These are phyloP conservation scores for Camelina laxa DNA, from an alignment of 345 rosid species.

Conservation along the genomic window DNA sequence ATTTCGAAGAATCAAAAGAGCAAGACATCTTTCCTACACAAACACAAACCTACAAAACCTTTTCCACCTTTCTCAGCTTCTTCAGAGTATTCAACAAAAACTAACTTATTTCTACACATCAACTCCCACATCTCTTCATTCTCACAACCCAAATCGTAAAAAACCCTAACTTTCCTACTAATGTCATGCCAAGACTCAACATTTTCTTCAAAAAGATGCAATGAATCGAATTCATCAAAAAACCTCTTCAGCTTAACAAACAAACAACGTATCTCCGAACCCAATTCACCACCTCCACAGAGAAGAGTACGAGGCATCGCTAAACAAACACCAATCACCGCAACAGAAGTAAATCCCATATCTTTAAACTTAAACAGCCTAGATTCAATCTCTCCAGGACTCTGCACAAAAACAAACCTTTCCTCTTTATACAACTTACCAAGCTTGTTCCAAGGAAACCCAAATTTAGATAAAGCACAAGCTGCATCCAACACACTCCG, in stretches of 20 bases:
- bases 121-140: slow-evolving; percentile 57
- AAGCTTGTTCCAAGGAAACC: slow-evolving; percentile 75
- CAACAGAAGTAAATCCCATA: slow-evolving; percentile 48
- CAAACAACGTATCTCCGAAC: slow-evolving; percentile 43
- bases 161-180: slow-evolving; percentile 54
- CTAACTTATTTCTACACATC: slow-evolving; percentile 47
- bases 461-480: slow-evolving; percentile 56
- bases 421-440: slow-evolving; percentile 66
- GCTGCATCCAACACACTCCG: slow-evolving; percentile 51
- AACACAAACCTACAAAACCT: slow-evolving; percentile 60
- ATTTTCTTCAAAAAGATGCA: slow-evolving; percentile 50
- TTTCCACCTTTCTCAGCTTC: slow-evolving; percentile 49
- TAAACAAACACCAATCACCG: slow-evolving; percentile 62
- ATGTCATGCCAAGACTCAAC: slow-evolving; percentile 55
- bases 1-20: slow-evolving; percentile 54
- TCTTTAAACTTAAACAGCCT: slow-evolving; percentile 49
- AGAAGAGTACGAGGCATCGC: slow-evolving; percentile 62
- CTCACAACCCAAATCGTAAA: slow-evolving; percentile 57
- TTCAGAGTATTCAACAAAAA: slow-evolving; percentile 50
- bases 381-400: slow-evolving; percentile 45
- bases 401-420: slow-evolving; percentile 50
- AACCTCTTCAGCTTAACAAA: slow-evolving; percentile 55
- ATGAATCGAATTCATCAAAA: slow-evolving; percentile 51
- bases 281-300: slow-evolving; percentile 43
- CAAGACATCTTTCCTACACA: slow-evolving; percentile 50